Percentiles rank a stretch among this genome's conserved stretches.
phyloP scores from a whole-genome alignment of 768 basidiomycete species.

The Flagelloscypha sp. region DNA sequence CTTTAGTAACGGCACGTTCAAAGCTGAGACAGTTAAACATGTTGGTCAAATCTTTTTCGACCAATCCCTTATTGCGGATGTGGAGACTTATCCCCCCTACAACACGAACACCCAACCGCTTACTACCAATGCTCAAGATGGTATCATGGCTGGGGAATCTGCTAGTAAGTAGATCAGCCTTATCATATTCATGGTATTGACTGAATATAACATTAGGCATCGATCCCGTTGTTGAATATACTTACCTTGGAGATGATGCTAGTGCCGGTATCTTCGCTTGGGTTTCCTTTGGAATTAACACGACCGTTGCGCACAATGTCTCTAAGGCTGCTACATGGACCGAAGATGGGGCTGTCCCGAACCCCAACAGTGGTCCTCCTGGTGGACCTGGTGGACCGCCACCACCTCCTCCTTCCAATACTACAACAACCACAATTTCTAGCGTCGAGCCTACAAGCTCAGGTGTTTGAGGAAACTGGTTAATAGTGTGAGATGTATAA shows the following conservation, averaged over 20 bases:
- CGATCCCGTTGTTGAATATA: constrained; percentile 11
- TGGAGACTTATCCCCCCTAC: constrained; percentile 9
- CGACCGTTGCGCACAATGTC: constrained; percentile 5
- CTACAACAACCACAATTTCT: too few species aligned
- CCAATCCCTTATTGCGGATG: constrained; percentile 9
- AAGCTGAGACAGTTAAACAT: constrained; percentile 6
- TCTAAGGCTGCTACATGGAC: constrained; percentile 7
- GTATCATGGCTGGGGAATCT: constrained; percentile 6
- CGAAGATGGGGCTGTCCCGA: constrained; percentile 7
- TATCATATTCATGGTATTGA: too few species aligned
- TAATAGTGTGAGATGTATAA: too few species aligned
- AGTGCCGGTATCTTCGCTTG: constrained; percentile 10
- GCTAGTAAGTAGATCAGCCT: too few species aligned
- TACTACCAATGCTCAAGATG: constrained; percentile 10
- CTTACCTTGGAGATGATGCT: constrained; percentile 9
- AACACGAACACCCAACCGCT: constrained; percentile 8
- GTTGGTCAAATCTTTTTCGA: constrained; percentile 14
- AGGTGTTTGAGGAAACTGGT: too few species aligned
- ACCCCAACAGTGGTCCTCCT: too few species aligned
- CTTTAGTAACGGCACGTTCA: constrained; percentile 10
- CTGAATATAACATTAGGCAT: too few species aligned
- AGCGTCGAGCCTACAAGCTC: too few species aligned
- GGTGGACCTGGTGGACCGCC: too few species aligned
- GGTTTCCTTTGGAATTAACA: constrained; percentile 11
- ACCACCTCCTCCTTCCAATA: too few species aligned